phyloP scores from a whole-genome alignment of 148 eudicot species.

The Rhododendron ovatum region DNA sequence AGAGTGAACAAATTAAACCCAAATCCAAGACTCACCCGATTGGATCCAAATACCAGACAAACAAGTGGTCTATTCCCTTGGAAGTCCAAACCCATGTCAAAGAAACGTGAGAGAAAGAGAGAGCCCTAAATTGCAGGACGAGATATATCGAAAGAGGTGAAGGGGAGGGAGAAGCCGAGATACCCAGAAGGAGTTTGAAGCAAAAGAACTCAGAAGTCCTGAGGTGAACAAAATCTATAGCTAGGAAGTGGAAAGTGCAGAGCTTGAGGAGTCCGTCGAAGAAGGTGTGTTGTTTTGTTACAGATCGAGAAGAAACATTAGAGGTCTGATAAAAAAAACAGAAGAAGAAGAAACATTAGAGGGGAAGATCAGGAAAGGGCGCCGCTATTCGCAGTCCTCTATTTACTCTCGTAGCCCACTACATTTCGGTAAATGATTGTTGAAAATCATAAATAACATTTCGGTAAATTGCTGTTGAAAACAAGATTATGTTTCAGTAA shows the following conservation, averaged over 20 bases:
- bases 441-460: too few relatives aligned
- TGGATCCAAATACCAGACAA: background rate
- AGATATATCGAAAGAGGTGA: background rate
- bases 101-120: background rate
- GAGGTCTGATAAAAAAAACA: background rate
- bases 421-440: too few relatives aligned
- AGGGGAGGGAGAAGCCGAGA: background rate
- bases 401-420: too few relatives aligned
- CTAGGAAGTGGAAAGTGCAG: background rate
- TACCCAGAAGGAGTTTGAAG: background rate
- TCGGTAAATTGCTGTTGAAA: too few relatives aligned
- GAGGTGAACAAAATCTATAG: background rate
- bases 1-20: background rate
- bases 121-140: background rate
- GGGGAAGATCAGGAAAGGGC: background rate
- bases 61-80: background rate
- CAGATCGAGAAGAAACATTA: background rate
- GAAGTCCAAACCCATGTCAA: background rate
- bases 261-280: background rate
- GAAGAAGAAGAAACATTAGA: background rate
- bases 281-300: background rate
- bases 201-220: background rate
- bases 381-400: too few relatives aligned
- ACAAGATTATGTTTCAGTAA: too few relatives aligned
- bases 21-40: slow-evolving; percentile 1